Evolutionary conservation across 176 grass and related monocot genomes (phyloP), one percentile per base, ranked within the genome.

Genomic region (Dactylis glomerata): DNA sequence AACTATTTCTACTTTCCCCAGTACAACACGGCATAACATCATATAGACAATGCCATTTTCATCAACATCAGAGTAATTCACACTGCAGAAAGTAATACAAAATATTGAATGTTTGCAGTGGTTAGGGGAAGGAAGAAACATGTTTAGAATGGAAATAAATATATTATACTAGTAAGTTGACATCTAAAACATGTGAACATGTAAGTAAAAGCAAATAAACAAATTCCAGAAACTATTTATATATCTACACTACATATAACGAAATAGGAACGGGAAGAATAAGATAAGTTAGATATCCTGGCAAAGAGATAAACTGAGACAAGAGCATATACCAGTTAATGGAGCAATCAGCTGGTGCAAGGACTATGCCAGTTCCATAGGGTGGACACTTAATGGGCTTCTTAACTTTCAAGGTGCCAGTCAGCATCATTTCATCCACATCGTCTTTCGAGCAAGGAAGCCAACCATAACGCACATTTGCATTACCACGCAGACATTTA

Each of bases 1-100:
- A 86, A 99, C 90, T 79, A 94, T 74, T 90, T 99, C 97, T 86
- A 96, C 90, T 51, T 96, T 99, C 83, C 97, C 97, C 97, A 99
- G 92, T 76, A 99, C 81, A 62, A 99, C 88, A 81, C 91, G 93
- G 86, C 97, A 99, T 28, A 99, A 87, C 86, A 99, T 95, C 93
- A 99, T 79, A 82, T 87, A 84, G 45, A 96, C 63, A 28, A 96
- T 80, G 81, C 90, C 84, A 86, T 92, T 92, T 94, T 96, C 93
- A 74, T 99, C 91, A 73, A 86, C 83, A 92, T 96, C 91, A 76
- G 91, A 92, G 87, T 92, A 99, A 81, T 91, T 96, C 61, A 91
- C 93, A 80, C 92, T 97, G 92, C 87, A 86, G 33, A 90, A 63
- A 88, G 67, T 92, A 86, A 87, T 85, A 87, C 75, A 78, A 68